Percentiles rank a stretch among this genome's conserved stretches.
These are phyloP conservation scores for Jatropha curcas DNA, from an alignment of 345 rosid genomes.

Conservation along the genomic window DNA sequence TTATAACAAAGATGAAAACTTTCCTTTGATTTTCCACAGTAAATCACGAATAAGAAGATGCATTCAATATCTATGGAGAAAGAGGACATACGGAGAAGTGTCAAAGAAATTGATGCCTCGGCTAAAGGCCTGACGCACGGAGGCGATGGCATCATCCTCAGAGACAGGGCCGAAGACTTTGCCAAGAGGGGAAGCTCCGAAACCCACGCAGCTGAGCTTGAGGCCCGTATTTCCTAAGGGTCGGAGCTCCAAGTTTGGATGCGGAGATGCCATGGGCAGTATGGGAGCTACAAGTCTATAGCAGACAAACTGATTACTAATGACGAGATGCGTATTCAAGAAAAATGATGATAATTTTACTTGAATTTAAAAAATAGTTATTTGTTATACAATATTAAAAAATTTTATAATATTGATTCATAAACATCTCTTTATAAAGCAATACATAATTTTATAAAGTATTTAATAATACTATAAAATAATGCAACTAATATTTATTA, in stretches of 20 bases:
- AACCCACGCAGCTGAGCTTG: conserved; percentile 66
- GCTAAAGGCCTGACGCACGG: conserved; percentile 77
- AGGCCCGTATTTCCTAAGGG: conserved; percentile 21
- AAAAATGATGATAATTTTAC: no score
- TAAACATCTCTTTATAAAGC: no score
- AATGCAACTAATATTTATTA: no score
- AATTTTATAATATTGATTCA: no score
- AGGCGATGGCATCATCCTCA: conserved; percentile 73
- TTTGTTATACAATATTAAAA: no score
- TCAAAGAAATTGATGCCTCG: conserved; percentile 95
- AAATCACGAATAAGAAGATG: background rate
- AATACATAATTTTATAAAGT: no score
- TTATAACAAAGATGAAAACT: background rate
- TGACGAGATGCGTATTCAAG: no score
- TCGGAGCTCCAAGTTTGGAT: conserved; percentile 18
- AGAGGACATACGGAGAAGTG: conserved; percentile 79
- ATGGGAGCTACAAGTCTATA: no score
- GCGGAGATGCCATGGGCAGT: conserved; percentile 15
- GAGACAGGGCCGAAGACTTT: conserved; percentile 80
- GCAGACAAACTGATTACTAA: no score
- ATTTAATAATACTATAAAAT: no score
- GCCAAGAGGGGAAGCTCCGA: conserved; percentile 94
- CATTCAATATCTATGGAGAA: background rate
- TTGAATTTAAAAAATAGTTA: no score
- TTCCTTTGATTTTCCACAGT: background rate